phyloP scores from a whole-genome alignment of 2,329 filamentous ascomycete species.

The Talaromyces sp. region DNA sequence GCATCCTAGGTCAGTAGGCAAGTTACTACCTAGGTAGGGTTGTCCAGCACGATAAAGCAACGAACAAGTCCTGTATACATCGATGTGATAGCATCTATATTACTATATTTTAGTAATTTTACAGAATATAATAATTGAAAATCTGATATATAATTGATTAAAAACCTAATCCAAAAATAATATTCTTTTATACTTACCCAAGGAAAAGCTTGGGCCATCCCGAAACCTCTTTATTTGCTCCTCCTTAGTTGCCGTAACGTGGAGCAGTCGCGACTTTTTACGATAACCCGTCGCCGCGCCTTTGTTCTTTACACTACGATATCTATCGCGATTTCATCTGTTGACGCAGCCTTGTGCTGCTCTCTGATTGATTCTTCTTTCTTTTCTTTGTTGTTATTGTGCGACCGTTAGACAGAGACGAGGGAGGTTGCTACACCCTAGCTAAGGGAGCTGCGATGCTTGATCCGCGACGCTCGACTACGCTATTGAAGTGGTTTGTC shows the following conservation, averaged over 20 bases:
- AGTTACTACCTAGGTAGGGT: too few relatives aligned
- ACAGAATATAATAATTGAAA: too few relatives aligned
- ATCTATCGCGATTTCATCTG: not conserved
- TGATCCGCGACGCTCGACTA: slow-evolving; percentile 6
- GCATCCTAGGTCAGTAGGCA: too few relatives aligned
- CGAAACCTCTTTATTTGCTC: not conserved
- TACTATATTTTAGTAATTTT: too few relatives aligned
- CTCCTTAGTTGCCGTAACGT: slow-evolving; percentile 20
- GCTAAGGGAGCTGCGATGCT: slow-evolving; percentile 20
- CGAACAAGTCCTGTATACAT: too few relatives aligned
- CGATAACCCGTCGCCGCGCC: not conserved
- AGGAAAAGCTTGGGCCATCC: slow-evolving; percentile 37
- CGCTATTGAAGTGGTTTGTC: slow-evolving; percentile 1
- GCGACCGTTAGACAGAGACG: not conserved
- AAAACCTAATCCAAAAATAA: too few relatives aligned
- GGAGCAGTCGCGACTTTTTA: slow-evolving; percentile 40
- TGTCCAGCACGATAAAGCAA: too few relatives aligned
- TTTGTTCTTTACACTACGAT: not conserved
- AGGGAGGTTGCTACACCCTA: not conserved
- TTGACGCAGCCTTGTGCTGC: not conserved
- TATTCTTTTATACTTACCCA: too few relatives aligned
- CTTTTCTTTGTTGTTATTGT: not conserved
- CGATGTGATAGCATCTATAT: too few relatives aligned
- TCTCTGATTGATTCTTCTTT: not conserved
- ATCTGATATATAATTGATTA: too few relatives aligned